Evolutionary conservation across 306 rosid species (phyloP), one percentile per base, ranked within the genome.

Genomic region (Castanea mollissima): DNA sequence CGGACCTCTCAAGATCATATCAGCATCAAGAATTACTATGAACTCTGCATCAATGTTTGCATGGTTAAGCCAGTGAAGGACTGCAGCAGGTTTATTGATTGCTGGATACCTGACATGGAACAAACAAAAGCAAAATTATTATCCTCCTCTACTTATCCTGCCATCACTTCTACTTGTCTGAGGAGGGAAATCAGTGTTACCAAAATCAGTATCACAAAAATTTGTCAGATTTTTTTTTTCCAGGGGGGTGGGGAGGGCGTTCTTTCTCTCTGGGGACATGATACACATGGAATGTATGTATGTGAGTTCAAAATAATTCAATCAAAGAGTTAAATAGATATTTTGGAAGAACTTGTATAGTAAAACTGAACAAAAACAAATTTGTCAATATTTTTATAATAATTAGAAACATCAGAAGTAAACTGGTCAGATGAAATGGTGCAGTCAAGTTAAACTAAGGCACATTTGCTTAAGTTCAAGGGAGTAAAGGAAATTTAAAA

Each of bases 41-140:
- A 81, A 95, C 83, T 95, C 99, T 46, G 99, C 99, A 83, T 95
- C 98, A 6, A 79, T 83, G 76, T 81, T 79, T 64, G 74, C 98
- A 81, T 95, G 99, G 79, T 95, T 93, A 69, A 95, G 97, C 99
- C 99, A 95, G 82, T 95, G 99, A 90, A 95, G 97, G 71, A 95
- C 98, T 5, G 94, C 99, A 46, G 97, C 99, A 51, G 99, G 99
- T 83, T 95, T 95, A 87, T 95, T 95, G 79, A 95, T 95, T 72
- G 99, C 99, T 4, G 99, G 99, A 79, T 95, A 95, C 99, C 99
- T 95, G 87, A 70, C 75, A 82, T 54, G 6, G 62, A 81, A 34
- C 79, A 73, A 67, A 85, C 55, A 74, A 75, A 62, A 76, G 11
- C 13, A 34, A 49, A 56, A 65, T 18, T 54, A 51, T 34, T 49